Conservation (phyloP, 2,329 filamentous ascomycete genomes). For the Thelonectria olida region DNA sequence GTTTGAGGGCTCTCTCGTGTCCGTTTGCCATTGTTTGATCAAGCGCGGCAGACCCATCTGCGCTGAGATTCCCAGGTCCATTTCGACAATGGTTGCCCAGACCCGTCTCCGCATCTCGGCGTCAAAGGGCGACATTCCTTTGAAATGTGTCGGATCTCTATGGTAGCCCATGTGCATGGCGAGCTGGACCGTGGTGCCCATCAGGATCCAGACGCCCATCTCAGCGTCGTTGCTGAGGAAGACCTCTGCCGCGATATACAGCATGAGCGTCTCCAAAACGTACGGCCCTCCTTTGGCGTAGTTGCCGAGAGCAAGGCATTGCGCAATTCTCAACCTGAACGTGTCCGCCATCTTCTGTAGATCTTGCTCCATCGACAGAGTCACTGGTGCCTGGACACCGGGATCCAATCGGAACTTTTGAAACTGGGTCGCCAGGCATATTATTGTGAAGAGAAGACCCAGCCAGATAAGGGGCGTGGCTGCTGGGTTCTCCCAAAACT, state of each 20-base stretch:
- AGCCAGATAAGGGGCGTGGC: conserved; percentile 54
- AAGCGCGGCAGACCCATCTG: conserved; percentile 58
- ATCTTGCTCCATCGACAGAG: neutral
- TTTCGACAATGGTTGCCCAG: conserved; percentile 52
- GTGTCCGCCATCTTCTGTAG: neutral
- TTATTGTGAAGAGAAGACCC: conserved; percentile 56
- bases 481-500: conserved; percentile 53
- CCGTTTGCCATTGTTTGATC: conserved; percentile 40
- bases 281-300: conserved; percentile 55
- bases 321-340: conserved; percentile 15
- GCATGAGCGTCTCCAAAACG: conserved; percentile 50
- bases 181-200: conserved; percentile 46
- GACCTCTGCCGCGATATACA: conserved; percentile 47
- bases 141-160: conserved; percentile 54
- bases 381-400: neutral
- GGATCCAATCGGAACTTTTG: neutral
- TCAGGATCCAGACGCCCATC: conserved; percentile 46
- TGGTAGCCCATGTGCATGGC: conserved; percentile 55
- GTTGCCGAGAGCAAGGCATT: conserved; percentile 49
- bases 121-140: conserved; percentile 49
- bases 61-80: conserved; percentile 54
- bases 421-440: conserved; percentile 49
- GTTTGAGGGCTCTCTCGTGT: conserved; percentile 44
- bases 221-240: conserved; percentile 42
- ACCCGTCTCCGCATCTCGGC: conserved; percentile 57